Evolutionary conservation across 371 early-diverging fungal species (phyloP), one percentile per base, ranked within the genome.

Genomic region (Lichtheimia ramosa): DNA sequence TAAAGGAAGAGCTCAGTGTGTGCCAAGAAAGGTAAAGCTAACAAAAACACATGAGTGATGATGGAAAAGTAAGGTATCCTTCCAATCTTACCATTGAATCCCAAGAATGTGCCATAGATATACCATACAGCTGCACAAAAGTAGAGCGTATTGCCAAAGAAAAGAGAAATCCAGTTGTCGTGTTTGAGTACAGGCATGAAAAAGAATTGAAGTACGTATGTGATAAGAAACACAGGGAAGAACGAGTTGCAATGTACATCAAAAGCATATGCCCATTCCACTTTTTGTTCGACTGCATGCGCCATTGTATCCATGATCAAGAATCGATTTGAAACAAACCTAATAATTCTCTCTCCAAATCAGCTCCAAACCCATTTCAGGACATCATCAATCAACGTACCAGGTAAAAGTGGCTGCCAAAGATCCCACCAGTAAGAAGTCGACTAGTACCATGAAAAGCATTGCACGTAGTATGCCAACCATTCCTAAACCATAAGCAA

Each of bases 191-290:
- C 66, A 20, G 92, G 88, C 59, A 95, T 81, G 59, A 96, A 92
- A 66, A 92, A 92, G 63, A 96, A 86, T 73, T 95, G 96, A 61
- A 93, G 70, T 13, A 94, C 87, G 56, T 96, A 94, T 7, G 93
- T 74, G 13, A 93, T 69, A 41, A 91, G 81, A 51, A 90, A 94
- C 48, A 91, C 79, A 2, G 93, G 92, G 65, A 95, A 89, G 71
- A 94, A 96, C n/a, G 95, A 77, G 69, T 96, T 96, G 79, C 95
- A 94, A 66, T 96, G 96, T 12, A 96, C 93, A 67, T 96, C 96
- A 64, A 95, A 92, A 21, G 91, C 89, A 73, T 95, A 96, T 28
- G 89, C 88, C 94, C 94, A 95, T 75, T 96, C 96, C 10, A 95
- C 94, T 41, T 84, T 83, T 70, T 95, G 96, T 49, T 92, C 90